phyloP scores from a whole-genome alignment of 352 stramenopile genomes.

The Elongisporangium prolatum region DNA sequence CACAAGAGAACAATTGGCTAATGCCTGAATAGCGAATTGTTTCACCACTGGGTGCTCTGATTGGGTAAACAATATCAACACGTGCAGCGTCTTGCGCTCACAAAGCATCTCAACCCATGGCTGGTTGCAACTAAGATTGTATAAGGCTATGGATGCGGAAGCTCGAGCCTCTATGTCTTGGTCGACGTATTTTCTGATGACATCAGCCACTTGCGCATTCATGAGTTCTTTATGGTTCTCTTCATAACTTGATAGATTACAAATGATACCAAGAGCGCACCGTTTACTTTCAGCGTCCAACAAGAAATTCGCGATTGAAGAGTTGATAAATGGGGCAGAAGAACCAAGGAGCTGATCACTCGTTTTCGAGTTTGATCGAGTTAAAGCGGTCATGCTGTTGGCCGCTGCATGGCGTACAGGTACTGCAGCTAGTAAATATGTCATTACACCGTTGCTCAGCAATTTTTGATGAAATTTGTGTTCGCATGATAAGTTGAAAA shows the following conservation, averaged over 20 bases:
- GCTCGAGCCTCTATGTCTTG: conserved; percentile 60
- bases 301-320: neutral
- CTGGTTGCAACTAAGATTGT: conserved; percentile 67
- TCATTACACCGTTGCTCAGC: conserved; percentile 64
- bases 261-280: conserved; percentile 64
- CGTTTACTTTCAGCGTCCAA: conserved; percentile 43
- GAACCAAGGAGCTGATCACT: neutral
- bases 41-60: conserved; percentile 44
- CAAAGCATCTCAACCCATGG: conserved; percentile 81
- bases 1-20: conserved; percentile 76
- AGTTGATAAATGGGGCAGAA: neutral
- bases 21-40: conserved; percentile 59
- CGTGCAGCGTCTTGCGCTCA: conserved; percentile 56
- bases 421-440: conserved; percentile 56
- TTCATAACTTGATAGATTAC: conserved; percentile 70
- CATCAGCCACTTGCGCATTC: conserved; percentile 56
- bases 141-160: conserved; percentile 65
- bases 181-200: conserved; percentile 71
- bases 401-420: neutral
- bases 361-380: neutral
- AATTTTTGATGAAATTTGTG: conserved; percentile 64
- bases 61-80: conserved; percentile 56
- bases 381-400: neutral
- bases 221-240: conserved; percentile 83
- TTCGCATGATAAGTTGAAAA: conserved; percentile 77